Percentiles rank a stretch among this genome's conserved stretches.
Evolutionary conservation across 345 rosid genomes (phyloP).

Genomic region (Pseudoturritis turrita): DNA sequence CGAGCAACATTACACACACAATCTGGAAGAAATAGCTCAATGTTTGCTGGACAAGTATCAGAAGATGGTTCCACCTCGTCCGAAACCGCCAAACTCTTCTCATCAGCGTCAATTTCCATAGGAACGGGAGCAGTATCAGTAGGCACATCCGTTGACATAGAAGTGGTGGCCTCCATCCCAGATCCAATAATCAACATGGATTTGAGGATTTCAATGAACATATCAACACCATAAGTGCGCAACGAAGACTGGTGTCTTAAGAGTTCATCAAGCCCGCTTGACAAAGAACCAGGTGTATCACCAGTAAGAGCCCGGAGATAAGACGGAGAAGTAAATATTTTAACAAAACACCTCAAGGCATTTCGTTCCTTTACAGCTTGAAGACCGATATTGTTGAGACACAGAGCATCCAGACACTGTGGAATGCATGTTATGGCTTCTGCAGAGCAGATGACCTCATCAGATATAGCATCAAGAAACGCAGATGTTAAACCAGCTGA

Average conservation of each 20-base stretch:
- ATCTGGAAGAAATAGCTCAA: constrained; percentile 78
- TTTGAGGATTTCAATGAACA: constrained; percentile 81
- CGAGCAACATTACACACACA: constrained; percentile 76
- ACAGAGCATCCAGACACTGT: constrained; percentile 94
- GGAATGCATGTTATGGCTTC: constrained; percentile 96
- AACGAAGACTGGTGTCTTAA: constrained; percentile 88
- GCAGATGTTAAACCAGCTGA: constrained; percentile 91
- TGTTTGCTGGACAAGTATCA: constrained; percentile 45
- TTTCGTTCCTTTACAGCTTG: constrained; percentile 83
- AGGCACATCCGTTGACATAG: constrained; percentile 39
- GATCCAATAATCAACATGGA: constrained; percentile 57
- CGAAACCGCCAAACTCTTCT: constrained; percentile 45
- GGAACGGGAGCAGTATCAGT: constrained; percentile 55
- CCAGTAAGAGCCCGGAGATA: constrained; percentile 79
- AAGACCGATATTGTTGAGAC: constrained; percentile 84
- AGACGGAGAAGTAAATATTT: constrained; percentile 77
- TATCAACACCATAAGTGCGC: constrained; percentile 85
- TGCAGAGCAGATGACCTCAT: constrained; percentile 78
- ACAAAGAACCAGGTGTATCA: constrained; percentile 75
- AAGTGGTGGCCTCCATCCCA: constrained; percentile 52
- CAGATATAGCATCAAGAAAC: constrained; percentile 86
- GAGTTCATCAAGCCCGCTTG: constrained; percentile 91
- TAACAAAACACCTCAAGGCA: constrained; percentile 87
- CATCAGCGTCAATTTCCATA: constrained; percentile 88
- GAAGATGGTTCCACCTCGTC: constrained; percentile 58